A percentile compares a stretch with the other conserved stretches of the same genome.
Evolutionary conservation across 306 rosid genomes (phyloP).

Genomic region (Quillaja saponaria): DNA sequence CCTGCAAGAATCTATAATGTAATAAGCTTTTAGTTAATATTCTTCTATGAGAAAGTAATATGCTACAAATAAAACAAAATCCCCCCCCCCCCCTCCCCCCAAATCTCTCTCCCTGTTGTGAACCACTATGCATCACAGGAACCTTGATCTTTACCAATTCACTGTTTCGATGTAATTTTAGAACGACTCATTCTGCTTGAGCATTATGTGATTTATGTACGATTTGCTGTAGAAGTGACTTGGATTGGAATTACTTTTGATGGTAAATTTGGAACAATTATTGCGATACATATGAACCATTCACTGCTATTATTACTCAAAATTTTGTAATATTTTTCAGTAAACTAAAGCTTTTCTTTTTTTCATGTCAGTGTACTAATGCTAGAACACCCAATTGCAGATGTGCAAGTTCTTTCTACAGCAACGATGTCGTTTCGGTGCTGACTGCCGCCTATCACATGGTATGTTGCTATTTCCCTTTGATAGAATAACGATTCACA

Average conservation of each 20-base stretch:
- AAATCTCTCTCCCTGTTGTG: no score
- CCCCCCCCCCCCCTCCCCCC: no score
- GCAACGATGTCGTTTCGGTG: conserved; percentile 91
- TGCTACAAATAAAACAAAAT: conserved; percentile 1
- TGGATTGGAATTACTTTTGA: no score
- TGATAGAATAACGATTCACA: no score
- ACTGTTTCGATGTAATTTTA: conserved; percentile 9
- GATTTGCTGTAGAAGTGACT: conserved; percentile 18
- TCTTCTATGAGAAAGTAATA: no score
- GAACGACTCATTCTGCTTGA: conserved; percentile 12
- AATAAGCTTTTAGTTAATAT: background rate
- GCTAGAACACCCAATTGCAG: conserved; percentile 77
- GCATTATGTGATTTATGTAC: background rate
- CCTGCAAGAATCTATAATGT: background rate
- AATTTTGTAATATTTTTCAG: no score
- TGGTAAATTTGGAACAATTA: no score
- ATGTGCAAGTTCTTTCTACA: conserved; percentile 95
- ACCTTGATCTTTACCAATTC: conserved; percentile 7
- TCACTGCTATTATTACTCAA: conserved; percentile 21
- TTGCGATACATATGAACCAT: no score
- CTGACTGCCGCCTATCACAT: conserved; percentile 90
- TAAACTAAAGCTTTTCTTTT: conserved; percentile 37
- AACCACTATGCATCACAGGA: no score
- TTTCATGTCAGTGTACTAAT: conserved; percentile 57
- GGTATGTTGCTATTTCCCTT: conserved; percentile 67